phyloP scores from a whole-genome alignment of 495 filamentous ascomycete species.

The Penicillium canescens region DNA sequence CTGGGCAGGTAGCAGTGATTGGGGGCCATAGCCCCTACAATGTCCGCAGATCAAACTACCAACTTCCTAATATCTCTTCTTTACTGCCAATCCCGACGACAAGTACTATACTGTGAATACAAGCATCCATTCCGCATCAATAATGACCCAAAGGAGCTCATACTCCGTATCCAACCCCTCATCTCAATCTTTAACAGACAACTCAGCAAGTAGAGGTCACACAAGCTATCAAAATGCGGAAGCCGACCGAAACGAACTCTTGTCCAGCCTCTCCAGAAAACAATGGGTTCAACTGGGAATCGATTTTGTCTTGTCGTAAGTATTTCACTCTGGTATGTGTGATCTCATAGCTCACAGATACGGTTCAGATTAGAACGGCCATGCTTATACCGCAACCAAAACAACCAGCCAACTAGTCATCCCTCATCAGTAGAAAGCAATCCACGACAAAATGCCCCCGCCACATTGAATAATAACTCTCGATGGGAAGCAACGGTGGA shows the following conservation, averaged over 20 bases:
- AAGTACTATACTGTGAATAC: not conserved
- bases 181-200: too few relatives aligned
- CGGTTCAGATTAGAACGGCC: conserved; percentile 15
- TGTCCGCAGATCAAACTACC: not conserved
- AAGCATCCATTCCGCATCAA: not conserved
- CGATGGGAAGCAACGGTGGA: conserved; percentile 13
- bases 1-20: not conserved
- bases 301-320: conserved; percentile 22
- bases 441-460: conserved; percentile 6
- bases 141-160: not conserved
- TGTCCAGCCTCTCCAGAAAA: not conserved
- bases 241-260: not conserved
- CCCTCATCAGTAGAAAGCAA: conserved; percentile 15
- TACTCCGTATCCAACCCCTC: not conserved
- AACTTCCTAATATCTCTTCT: not conserved
- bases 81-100: not conserved
- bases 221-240: not conserved
- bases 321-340: not conserved
- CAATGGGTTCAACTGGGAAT: conserved; percentile 10
- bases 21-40: not conserved
- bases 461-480: not conserved
- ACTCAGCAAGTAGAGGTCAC: not conserved
- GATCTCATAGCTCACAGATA: not conserved
- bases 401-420: conserved; percentile 8
- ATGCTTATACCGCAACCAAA: conserved; percentile 14